Evolutionary conservation across 805 yeast species (phyloP).

Genomic region (Wickerhamomyces canadensis): DNA sequence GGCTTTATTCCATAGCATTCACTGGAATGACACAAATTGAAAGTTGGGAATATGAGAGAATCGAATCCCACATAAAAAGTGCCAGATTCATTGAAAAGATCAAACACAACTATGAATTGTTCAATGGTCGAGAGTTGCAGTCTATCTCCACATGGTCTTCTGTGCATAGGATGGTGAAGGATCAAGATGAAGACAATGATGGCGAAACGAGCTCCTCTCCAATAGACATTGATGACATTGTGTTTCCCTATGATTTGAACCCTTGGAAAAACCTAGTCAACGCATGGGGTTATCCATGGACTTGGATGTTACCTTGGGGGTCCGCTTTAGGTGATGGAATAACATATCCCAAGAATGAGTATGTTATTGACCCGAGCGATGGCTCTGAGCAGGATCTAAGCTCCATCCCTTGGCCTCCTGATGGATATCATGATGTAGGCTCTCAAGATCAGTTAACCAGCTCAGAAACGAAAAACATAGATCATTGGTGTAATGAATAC

Average conservation of each 20-base stretch:
- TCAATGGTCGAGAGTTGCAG: conserved; percentile 18
- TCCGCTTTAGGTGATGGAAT: conserved; percentile 56
- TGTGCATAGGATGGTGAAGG: conserved; percentile 8
- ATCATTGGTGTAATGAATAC: conserved; percentile 64
- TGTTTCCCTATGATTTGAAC: conserved; percentile 83
- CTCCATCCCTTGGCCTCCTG: conserved; percentile 91
- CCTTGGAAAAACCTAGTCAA: conserved; percentile 45
- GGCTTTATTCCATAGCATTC: conserved; percentile 46
- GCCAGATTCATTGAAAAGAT: conserved; percentile 49
- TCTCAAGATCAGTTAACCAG: no score
- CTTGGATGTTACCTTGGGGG: conserved; percentile 73
- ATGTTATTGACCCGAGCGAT: conserved; percentile 24
- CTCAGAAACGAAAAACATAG: conserved; percentile 27
- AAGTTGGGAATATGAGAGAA: conserved; percentile 84
- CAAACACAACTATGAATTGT: conserved; percentile 34
- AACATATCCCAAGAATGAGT: conserved; percentile 49
- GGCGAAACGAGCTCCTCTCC: conserved; percentile 3
- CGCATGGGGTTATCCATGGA: conserved; percentile 54
- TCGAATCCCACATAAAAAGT: conserved; percentile 57
- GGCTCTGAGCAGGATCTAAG: conserved; percentile 50
- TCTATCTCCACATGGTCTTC: conserved; percentile 18
- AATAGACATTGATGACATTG: conserved; percentile 55
- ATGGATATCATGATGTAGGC: conserved; percentile 59
- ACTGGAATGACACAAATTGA: conserved; percentile 87
- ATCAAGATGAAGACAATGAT: conserved; percentile 10